These are phyloP conservation scores for Eutypa lata DNA, from an alignment of 2,329 filamentous ascomycete genomes.

Conservation along the genomic window DNA sequence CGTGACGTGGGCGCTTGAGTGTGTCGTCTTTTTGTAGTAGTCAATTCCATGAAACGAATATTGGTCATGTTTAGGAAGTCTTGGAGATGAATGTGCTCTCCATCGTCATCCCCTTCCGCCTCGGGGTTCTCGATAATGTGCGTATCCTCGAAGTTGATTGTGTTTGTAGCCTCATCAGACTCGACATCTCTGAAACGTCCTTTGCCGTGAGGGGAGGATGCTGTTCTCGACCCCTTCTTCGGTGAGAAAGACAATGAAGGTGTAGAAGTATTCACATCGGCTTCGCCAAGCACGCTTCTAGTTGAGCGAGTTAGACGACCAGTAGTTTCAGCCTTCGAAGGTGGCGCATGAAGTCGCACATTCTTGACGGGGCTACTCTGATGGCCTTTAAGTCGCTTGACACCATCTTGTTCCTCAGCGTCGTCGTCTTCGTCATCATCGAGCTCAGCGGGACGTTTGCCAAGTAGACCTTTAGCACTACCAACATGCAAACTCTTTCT, in stretches of 20 bases:
- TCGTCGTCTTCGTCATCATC: conserved; percentile 63
- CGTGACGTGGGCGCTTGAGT: conserved; percentile 63
- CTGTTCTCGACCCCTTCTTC: conserved; percentile 35
- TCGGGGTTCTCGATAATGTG: conserved; percentile 38
- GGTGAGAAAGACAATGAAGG: conserved; percentile 47
- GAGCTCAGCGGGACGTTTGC: conserved; percentile 70
- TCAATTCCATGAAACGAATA: conserved; percentile 97
- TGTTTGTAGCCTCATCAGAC: conserved; percentile 42
- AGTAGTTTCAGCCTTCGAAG: conserved; percentile 62
- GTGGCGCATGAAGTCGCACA: conserved; percentile 65
- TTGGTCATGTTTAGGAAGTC: conserved; percentile 94
- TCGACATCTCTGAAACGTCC: conserved; percentile 53
- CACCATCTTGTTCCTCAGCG: conserved; percentile 54
- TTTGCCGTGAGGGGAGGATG: conserved; percentile 55
- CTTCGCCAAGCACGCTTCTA: conserved; percentile 43
- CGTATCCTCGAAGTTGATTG: conserved; percentile 42
- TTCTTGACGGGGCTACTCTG: conserved; percentile 76
- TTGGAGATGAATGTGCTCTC: conserved; percentile 74
- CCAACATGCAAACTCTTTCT: conserved; percentile 77
- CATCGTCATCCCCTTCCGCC: conserved; percentile 46
- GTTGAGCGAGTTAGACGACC: conserved; percentile 53
- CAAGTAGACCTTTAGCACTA: conserved; percentile 68
- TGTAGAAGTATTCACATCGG: conserved; percentile 31
- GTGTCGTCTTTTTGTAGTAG: conserved; percentile 88
- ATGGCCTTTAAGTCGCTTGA: conserved; percentile 69